phyloP scores from a whole-genome alignment of 208 protist genomes.

The Hexamita inflata region DNA sequence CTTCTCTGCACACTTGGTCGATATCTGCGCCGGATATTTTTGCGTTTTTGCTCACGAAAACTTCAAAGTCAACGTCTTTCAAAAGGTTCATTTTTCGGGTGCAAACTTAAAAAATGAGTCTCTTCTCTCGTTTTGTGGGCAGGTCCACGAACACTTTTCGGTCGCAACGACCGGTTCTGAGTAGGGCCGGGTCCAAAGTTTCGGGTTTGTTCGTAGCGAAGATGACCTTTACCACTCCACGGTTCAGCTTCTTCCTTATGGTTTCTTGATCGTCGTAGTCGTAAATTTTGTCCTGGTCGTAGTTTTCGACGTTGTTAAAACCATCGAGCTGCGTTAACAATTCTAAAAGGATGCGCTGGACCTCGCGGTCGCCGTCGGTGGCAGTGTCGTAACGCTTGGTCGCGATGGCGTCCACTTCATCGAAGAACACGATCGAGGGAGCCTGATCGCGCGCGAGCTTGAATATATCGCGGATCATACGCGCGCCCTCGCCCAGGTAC shows the following conservation, averaged over 20 bases:
- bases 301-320: conserved; percentile 71
- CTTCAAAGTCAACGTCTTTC: conserved; percentile 31
- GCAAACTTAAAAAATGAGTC: conserved; percentile 32
- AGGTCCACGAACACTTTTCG: conserved; percentile 32
- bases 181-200: conserved; percentile 93
- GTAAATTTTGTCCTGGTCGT: not conserved
- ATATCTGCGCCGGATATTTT: conserved; percentile 37
- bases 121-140: conserved; percentile 28
- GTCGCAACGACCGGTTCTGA: conserved; percentile 64
- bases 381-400: conserved; percentile 37
- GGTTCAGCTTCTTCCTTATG: too few relatives aligned
- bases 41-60: conserved; percentile 25
- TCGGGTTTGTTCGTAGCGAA: conserved; percentile 98
- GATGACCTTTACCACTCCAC: conserved; percentile 76
- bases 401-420: conserved; percentile 99
- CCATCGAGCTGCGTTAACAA: conserved; percentile 81
- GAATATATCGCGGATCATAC: conserved; percentile 97
- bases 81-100: conserved; percentile 25
- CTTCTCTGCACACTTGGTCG: conserved; percentile 30
- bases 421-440: conserved; percentile 99
- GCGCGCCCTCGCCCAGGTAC: conserved; percentile 91
- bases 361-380: conserved; percentile 26
- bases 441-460: conserved; percentile 87
- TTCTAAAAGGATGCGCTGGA: conserved; percentile 41
- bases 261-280: too few relatives aligned